A percentile compares a stretch with the other conserved stretches of the same genome.
Conservation (phyloP, 2,329 filamentous ascomycete genomes). For the Hymenoscyphus salicellus region DNA sequence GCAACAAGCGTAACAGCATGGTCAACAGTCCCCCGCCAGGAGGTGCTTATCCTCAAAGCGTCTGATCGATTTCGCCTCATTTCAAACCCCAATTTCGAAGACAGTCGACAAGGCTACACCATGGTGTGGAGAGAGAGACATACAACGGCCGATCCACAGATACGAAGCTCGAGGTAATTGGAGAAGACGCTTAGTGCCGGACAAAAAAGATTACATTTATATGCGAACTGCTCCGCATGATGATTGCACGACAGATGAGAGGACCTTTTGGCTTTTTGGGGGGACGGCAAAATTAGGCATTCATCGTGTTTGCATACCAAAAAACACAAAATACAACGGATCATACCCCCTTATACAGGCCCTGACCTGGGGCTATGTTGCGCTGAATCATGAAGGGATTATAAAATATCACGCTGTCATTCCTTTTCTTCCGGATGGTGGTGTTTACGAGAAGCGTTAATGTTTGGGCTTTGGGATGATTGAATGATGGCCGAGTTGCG, state of each 20-base stretch:
- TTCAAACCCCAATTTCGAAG: not conserved
- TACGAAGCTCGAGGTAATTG: not conserved
- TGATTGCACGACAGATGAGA: not conserved
- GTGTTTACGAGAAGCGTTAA: not conserved
- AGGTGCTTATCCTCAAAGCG: conserved; percentile 30
- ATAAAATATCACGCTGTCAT: not conserved
- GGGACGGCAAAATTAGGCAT: not conserved
- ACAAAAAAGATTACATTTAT: not conserved
- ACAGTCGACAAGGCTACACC: not conserved
- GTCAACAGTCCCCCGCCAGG: conserved; percentile 79
- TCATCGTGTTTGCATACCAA: not conserved
- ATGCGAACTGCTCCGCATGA: not conserved
- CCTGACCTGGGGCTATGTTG: not conserved
- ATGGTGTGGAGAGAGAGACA: not conserved
- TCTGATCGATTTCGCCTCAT: conserved; percentile 13
- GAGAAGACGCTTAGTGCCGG: not conserved
- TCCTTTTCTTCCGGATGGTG: not conserved
- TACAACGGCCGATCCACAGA: not conserved
- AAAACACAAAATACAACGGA: not conserved
- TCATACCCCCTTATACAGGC: not conserved
- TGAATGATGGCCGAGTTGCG: not conserved
- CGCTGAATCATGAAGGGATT: not conserved
- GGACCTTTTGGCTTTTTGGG: not conserved
- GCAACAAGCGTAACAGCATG: conserved; percentile 91
- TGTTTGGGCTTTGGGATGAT: not conserved